phyloP scores from a whole-genome alignment of 768 basidiomycete genomes.

The Collybia nuda region DNA sequence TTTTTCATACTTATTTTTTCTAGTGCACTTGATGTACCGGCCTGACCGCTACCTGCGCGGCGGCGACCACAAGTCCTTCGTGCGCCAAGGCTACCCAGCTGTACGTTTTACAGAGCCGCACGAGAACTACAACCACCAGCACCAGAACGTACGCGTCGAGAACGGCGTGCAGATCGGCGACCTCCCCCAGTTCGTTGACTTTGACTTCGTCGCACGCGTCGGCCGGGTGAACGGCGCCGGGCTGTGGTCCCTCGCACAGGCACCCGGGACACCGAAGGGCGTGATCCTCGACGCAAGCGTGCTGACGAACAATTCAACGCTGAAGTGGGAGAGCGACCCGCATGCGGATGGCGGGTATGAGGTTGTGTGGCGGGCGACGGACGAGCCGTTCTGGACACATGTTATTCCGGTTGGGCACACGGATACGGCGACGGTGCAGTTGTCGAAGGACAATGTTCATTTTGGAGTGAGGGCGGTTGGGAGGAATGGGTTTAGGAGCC shows the following conservation, averaged over 20 bases:
- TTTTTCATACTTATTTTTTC: neutral
- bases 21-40: slow-evolving; percentile 51
- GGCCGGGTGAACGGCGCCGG: slow-evolving; percentile 52
- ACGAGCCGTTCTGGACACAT: slow-evolving; percentile 46
- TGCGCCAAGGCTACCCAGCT: slow-evolving; percentile 47
- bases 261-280: slow-evolving; percentile 52
- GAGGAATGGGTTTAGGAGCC: slow-evolving; percentile 50
- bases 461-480: slow-evolving; percentile 51
- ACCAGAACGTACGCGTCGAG: slow-evolving; percentile 52
- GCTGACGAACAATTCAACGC: slow-evolving; percentile 54
- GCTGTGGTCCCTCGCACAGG: slow-evolving; percentile 55
- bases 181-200: slow-evolving; percentile 51
- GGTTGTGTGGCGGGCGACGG: slow-evolving; percentile 49
- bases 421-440: slow-evolving; percentile 34
- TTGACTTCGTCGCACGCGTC: slow-evolving; percentile 49
- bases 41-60: slow-evolving; percentile 55
- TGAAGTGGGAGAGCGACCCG: slow-evolving; percentile 43
- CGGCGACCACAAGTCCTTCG: slow-evolving; percentile 54
- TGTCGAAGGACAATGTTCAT: slow-evolving; percentile 54
- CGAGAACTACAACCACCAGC: slow-evolving; percentile 58
- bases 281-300: slow-evolving; percentile 43
- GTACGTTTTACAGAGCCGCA: slow-evolving; percentile 57
- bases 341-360: slow-evolving; percentile 45
- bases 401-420: slow-evolving; percentile 48
- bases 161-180: slow-evolving; percentile 56